These are phyloP conservation scores for Aurantiochytrium sp. DNA, from an alignment of 108 stramenopile species.

Conservation along the genomic window DNA sequence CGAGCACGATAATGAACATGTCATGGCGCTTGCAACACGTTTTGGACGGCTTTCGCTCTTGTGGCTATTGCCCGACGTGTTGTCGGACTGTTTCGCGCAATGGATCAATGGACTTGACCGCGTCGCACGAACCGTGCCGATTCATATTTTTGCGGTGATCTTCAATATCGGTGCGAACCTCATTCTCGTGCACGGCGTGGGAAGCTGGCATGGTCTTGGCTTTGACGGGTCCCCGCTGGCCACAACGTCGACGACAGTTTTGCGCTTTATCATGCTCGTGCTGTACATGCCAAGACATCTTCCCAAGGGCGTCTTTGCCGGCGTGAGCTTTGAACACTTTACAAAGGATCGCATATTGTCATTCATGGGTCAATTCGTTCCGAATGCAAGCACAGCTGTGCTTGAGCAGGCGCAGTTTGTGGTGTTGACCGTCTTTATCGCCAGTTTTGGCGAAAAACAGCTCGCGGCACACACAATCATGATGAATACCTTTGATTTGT, in stretches of 20 bases:
- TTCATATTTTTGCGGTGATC: neutral
- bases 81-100: neutral
- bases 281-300: neutral
- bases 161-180: neutral
- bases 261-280: neutral
- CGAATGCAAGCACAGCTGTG: neutral
- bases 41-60: neutral
- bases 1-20: neutral
- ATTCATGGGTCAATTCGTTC: neutral
- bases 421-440: neutral
- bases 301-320: neutral
- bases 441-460: neutral
- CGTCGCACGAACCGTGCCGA: neutral
- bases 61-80: neutral
- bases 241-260: neutral
- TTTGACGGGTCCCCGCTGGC: neutral
- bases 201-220: neutral
- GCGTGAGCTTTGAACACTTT: neutral
- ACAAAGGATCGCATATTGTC: neutral
- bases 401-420: constrained; percentile 19
- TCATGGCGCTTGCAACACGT: neutral
- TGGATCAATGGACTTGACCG: constrained; percentile 1
- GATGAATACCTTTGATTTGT: constrained; percentile 3
- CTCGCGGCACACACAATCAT: constrained; percentile 10
- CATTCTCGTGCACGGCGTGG: neutral